Base-by-base conservation (phyloP, 768 basidiomycete genomes). In the Hypsizygus marmoreus region DNA sequence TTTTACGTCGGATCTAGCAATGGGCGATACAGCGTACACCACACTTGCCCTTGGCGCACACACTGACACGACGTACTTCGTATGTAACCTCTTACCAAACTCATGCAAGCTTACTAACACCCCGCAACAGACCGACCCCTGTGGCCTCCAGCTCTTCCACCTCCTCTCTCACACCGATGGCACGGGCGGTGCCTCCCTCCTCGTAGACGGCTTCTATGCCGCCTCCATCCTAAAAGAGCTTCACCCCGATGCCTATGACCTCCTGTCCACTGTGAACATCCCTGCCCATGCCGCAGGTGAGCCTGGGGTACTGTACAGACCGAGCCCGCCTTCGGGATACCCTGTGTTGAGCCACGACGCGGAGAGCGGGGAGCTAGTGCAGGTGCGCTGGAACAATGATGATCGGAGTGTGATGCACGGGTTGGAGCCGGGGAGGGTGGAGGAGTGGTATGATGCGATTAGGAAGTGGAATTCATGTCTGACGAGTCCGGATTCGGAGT, bases 121-220 rank as follows among this genome's bases (percentile, higher is more conserved):
- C 12, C 12, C n/a, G n/a, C 13, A 20, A 10, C 36, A 92, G 89
- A 95, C 88, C 19, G 91, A 97, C 63, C 95, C 95, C 3, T 88
- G 88, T 45, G 95, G 95, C n/a, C 72, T 98, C 10, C 97, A 99
- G 58, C 72, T 97, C 35, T 97, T 98, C 71, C 97, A 99, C 66
- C 77, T 97, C 33, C 82, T 97, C 28, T 89, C 88, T 0, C 82
- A 91, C 62, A 79, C 84, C 2, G 81, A 82, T 1, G 93, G 93
- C 14, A 73, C 75, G 11, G 95, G 95, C 1, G 95, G 95, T 12
- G 76, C 84, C 3, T 91, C 91, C 3, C 76, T 97, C n/a, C 84
- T 98, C 32, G 92, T 97, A 11, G 95, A 99, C 59, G 95, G 92
- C 19, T 97, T 97, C 74, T 88, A 95, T 61, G 87, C 84, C 43